Evolutionary conservation across 1,139 yeast genomes (phyloP).

Genomic region (Saccharomyces uvarum): DNA sequence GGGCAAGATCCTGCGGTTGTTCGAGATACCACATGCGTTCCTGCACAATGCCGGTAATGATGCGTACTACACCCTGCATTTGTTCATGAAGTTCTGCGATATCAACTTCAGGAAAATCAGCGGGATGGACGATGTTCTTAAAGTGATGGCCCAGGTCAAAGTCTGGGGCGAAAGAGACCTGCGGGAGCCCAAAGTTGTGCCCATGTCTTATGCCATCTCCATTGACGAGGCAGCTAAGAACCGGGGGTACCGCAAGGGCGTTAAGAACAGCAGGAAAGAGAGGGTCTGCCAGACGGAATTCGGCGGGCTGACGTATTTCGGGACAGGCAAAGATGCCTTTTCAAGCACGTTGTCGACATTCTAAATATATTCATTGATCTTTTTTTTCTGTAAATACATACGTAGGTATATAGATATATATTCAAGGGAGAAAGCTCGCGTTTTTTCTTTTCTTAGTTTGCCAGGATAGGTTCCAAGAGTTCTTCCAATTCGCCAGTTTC

Average conservation of each 20-base stretch:
- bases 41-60: slow-evolving; percentile 81
- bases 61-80: slow-evolving; percentile 57
- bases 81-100: slow-evolving; percentile 48
- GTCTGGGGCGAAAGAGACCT: slow-evolving; percentile 22
- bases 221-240: slow-evolving; percentile 13
- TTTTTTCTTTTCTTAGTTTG: neutral
- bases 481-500: slow-evolving; percentile 35
- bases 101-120: slow-evolving; percentile 39
- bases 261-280: slow-evolving; percentile 13
- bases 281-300: slow-evolving; percentile 29
- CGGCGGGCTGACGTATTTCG: slow-evolving; percentile 26
- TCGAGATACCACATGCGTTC: slow-evolving; percentile 53
- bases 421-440: neutral
- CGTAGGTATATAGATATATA: neutral
- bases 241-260: slow-evolving; percentile 1
- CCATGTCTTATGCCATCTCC: slow-evolving; percentile 26
- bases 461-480: slow-evolving; percentile 10
- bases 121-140: slow-evolving; percentile 29
- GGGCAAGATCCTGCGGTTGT: slow-evolving; percentile 42
- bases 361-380: neutral
- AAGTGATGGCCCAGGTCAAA: slow-evolving; percentile 16
- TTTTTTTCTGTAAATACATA: neutral
- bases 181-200: slow-evolving; percentile 25
- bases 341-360: slow-evolving; percentile 7
- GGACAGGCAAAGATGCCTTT: slow-evolving; percentile 15